phyloP scores from a whole-genome alignment of 805 yeast species.

The Priceomyces medius region DNA sequence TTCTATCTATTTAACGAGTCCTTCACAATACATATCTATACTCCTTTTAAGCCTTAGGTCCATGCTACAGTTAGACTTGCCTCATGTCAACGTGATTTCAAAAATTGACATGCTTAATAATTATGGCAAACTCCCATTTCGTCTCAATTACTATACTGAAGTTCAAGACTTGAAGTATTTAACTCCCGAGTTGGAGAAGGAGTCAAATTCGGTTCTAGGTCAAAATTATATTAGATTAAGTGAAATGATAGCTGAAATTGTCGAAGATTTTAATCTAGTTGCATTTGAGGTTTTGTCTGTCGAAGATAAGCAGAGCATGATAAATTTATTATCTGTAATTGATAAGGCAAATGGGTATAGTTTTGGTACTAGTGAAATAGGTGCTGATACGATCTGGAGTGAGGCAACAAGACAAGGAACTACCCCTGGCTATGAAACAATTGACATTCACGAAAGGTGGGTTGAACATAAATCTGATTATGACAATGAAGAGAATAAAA shows the following conservation, averaged over 20 bases:
- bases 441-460: conserved; percentile 95
- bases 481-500: conserved; percentile 50
- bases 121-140: conserved; percentile 81
- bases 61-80: conserved; percentile 89
- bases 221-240: conserved; percentile 66
- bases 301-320: conserved; percentile 92
- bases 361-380: conserved; percentile 89
- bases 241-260: conserved; percentile 73
- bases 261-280: conserved; percentile 84
- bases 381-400: conserved; percentile 98
- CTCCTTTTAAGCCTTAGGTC: conserved; percentile 78
- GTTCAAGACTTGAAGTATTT: conserved; percentile 79
- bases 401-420: conserved; percentile 87
- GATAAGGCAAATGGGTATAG: conserved; percentile 94
- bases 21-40: conserved; percentile 85
- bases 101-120: conserved; percentile 79
- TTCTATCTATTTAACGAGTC: conserved; percentile 74
- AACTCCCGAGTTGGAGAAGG: conserved; percentile 67
- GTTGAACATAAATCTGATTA: conserved; percentile 76
- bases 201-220: conserved; percentile 64
- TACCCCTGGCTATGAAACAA: conserved; percentile 42
- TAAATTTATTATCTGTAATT: conserved; percentile 66
- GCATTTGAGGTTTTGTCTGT: conserved; percentile 86
- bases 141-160: conserved; percentile 83
- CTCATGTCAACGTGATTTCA: conserved; percentile 89